A percentile compares a stretch with the other conserved stretches of the same genome.
These are phyloP conservation scores for Kwoniella shandongensis DNA, from an alignment of 768 basidiomycete genomes.

Conservation along the genomic window DNA sequence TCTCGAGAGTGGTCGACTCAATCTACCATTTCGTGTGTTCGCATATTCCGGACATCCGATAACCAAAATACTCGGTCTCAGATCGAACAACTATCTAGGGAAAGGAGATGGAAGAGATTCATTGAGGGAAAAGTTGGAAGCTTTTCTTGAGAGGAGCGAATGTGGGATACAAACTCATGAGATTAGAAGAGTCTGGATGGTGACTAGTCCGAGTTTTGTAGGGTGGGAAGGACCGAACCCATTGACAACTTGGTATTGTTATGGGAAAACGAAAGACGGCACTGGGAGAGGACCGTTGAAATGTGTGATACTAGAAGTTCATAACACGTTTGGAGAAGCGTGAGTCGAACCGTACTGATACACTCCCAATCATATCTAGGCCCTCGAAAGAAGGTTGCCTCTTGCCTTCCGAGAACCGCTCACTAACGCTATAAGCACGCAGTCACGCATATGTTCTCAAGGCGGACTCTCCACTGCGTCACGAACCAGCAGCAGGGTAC, in stretches of 20 bases:
- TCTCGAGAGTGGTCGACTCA: slow-evolving; percentile 58
- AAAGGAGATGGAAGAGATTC: slow-evolving; percentile 25
- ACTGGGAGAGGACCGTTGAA: slow-evolving; percentile 14
- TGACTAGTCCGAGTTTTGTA: slow-evolving; percentile 70
- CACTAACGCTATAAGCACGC: background rate
- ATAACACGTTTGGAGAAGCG: slow-evolving; percentile 73
- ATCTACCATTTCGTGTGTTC: slow-evolving; percentile 59
- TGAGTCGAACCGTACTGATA: too few relatives aligned
- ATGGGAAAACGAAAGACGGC: slow-evolving; percentile 41
- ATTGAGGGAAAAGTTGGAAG: slow-evolving; percentile 21
- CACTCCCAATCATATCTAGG: background rate
- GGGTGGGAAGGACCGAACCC: slow-evolving; percentile 73
- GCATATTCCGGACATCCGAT: slow-evolving; percentile 58
- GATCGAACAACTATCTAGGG: slow-evolving; percentile 58
- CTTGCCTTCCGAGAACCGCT: background rate
- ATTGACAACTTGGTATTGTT: slow-evolving; percentile 68
- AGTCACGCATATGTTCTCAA: slow-evolving; percentile 37
- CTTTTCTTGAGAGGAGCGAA: slow-evolving; percentile 6
- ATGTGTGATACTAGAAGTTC: slow-evolving; percentile 64
- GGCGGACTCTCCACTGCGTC: slow-evolving; percentile 10
- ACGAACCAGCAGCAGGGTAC: slow-evolving; percentile 18
- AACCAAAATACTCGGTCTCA: slow-evolving; percentile 59
- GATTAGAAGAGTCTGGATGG: slow-evolving; percentile 65
- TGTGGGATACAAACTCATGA: slow-evolving; percentile 7
- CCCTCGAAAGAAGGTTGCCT: background rate